Conservation (phyloP, 2,329 filamentous ascomycete species). For the Hymenoscyphus occultus region DNA sequence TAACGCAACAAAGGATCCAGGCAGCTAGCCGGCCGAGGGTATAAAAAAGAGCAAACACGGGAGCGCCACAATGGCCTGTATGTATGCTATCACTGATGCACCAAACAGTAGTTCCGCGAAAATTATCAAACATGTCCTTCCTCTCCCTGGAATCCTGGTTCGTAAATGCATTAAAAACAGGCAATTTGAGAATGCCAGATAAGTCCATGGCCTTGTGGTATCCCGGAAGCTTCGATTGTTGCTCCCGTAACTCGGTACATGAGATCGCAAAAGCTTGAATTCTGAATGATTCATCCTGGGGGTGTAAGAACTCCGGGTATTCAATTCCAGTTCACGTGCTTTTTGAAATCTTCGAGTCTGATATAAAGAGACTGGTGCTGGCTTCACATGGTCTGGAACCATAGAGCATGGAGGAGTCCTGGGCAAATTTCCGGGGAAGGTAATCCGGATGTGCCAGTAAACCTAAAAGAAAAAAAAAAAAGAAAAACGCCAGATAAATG, state of each 20-base stretch:
- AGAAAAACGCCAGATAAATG: slow-evolving; percentile 32
- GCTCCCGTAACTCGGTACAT: slow-evolving; percentile 21
- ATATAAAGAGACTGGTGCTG: slow-evolving; percentile 15
- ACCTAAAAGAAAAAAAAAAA: slow-evolving; percentile 26
- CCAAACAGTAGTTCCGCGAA: slow-evolving; percentile 27
- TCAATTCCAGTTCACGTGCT: slow-evolving; percentile 25
- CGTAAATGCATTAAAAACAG: slow-evolving; percentile 31
- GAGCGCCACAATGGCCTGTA: slow-evolving; percentile 33
- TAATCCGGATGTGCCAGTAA: slow-evolving; percentile 25
- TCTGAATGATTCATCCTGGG: slow-evolving; percentile 1
- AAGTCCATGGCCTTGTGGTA: slow-evolving; percentile 16
- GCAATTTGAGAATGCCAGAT: slow-evolving; percentile 26
- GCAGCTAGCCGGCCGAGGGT: slow-evolving; percentile 31
- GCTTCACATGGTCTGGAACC: not conserved
- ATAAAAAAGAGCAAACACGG: slow-evolving; percentile 26
- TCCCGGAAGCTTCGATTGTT: slow-evolving; percentile 21
- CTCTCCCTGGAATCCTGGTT: slow-evolving; percentile 26
- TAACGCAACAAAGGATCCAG: slow-evolving; percentile 31
- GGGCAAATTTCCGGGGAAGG: slow-evolving; percentile 24
- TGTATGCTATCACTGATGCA: slow-evolving; percentile 37
- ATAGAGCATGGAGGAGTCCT: slow-evolving; percentile 12
- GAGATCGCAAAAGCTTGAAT: not conserved
- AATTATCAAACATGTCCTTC: slow-evolving; percentile 25
- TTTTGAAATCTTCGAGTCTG: slow-evolving; percentile 23
- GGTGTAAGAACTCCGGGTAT: slow-evolving; percentile 20